These are phyloP conservation scores for Linnemannia hyalina DNA, from an alignment of 192 early-diverging fungal genomes.

Conservation along the genomic window DNA sequence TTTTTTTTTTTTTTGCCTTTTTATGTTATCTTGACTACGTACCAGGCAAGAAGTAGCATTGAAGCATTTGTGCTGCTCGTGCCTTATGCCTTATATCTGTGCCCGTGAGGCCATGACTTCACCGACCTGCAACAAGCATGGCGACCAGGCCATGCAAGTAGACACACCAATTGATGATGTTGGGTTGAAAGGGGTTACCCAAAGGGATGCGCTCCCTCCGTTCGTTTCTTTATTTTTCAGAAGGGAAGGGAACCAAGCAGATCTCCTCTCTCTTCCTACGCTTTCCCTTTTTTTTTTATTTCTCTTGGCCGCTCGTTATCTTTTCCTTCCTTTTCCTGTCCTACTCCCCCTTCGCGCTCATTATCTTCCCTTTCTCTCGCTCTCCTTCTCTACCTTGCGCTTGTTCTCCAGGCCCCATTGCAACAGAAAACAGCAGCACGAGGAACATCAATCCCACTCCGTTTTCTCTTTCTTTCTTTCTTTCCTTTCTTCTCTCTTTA, in stretches of 20 bases:
- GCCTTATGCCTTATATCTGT: too few relatives aligned
- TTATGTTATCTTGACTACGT: not conserved
- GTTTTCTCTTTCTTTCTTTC: not conserved
- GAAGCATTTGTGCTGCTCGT: too few relatives aligned
- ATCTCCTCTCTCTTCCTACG: not conserved
- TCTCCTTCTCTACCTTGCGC: not conserved
- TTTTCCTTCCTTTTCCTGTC: not conserved
- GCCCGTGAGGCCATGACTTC: too few relatives aligned
- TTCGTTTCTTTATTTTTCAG: slow-evolving; percentile 7
- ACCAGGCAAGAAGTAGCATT: not conserved
- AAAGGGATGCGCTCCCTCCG: not conserved
- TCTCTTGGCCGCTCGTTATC: not conserved
- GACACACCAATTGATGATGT: not conserved
- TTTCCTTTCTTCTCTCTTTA: too few relatives aligned
- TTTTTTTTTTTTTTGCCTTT: not conserved
- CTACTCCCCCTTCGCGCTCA: not conserved
- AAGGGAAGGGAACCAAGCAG: not conserved
- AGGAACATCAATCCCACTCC: too few relatives aligned
- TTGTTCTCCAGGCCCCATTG: too few relatives aligned
- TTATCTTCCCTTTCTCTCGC: not conserved
- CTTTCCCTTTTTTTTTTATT: too few relatives aligned
- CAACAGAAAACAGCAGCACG: too few relatives aligned
- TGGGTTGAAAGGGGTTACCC: too few relatives aligned
- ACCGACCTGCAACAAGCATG: too few relatives aligned
- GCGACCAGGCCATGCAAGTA: too few relatives aligned